Conservation (phyloP, 176 grass and related monocot species). For the Alloteropsis semialata region DNA sequence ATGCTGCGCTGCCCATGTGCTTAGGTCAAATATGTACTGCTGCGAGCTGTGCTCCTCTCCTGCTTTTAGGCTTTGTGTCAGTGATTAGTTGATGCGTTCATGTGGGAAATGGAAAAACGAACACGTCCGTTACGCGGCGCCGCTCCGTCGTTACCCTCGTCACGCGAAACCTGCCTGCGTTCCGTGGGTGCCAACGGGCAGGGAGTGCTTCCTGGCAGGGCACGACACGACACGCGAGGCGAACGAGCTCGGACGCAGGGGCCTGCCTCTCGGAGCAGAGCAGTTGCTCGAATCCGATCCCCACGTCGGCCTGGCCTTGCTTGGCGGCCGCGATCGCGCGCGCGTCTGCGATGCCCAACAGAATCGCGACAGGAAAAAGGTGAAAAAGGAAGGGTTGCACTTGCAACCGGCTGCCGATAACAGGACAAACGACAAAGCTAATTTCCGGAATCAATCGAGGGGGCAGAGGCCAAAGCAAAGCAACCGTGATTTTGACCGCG, state of each 20-base stretch:
- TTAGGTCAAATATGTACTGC: conserved; percentile 1
- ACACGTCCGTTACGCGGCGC: too few species aligned
- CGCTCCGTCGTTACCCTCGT: not conserved
- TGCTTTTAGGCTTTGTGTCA: not conserved
- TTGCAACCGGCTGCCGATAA: not conserved
- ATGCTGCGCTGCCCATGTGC: not conserved
- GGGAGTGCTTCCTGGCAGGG: too few species aligned
- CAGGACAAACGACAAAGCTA: conserved; percentile 31
- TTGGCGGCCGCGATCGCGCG: too few species aligned
- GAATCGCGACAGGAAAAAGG: too few species aligned
- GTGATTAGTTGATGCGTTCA: conserved; percentile 16
- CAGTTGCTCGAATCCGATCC: too few species aligned
- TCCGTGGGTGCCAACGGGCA: too few species aligned
- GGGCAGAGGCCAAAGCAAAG: not conserved
- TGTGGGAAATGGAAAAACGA: not conserved
- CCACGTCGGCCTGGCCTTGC: too few species aligned
- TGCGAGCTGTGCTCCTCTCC: not conserved
- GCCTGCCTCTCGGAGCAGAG: too few species aligned
- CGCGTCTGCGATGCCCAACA: too few species aligned
- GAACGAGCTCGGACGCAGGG: too few species aligned
- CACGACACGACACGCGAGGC: too few species aligned
- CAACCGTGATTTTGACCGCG: conserved; percentile 10
- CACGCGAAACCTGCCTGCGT: not conserved
- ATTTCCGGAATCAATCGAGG: not conserved
- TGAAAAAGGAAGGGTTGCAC: not conserved